Percentiles rank a stretch among this genome's conserved stretches.
These are phyloP conservation scores for Fibroporia radiculosa DNA, from an alignment of 768 basidiomycete genomes.

Conservation along the genomic window DNA sequence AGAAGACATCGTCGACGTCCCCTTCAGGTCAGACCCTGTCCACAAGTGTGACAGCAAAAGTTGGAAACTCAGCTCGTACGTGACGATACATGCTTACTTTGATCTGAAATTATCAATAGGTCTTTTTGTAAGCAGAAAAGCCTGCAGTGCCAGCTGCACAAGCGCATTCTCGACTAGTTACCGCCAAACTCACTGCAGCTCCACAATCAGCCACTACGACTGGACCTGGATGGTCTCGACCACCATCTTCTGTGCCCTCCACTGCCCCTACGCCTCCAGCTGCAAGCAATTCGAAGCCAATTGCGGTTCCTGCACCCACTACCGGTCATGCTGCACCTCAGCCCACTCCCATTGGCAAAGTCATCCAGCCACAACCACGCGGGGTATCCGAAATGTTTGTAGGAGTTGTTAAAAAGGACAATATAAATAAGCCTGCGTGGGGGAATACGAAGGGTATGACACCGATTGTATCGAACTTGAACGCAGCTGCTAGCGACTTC, in stretches of 20 bases:
- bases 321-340: constrained; percentile 30
- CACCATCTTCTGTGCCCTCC: constrained; percentile 65
- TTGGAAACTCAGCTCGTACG: constrained; percentile 48
- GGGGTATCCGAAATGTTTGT: constrained; percentile 24
- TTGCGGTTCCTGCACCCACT: constrained; percentile 22
- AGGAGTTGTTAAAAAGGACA: constrained; percentile 19
- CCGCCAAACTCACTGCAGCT: constrained; percentile 75
- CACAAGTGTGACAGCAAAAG: constrained; percentile 37
- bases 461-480: constrained; percentile 27
- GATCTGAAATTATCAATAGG: background rate
- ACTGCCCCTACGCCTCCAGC: constrained; percentile 37
- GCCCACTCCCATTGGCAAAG: constrained; percentile 51
- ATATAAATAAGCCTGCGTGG: constrained; percentile 58
- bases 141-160: constrained; percentile 44
- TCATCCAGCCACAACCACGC: constrained; percentile 62
- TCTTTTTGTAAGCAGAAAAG: constrained; percentile 35
- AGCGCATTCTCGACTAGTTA: constrained; percentile 76
- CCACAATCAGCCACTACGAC: constrained; percentile 49
- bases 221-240: constrained; percentile 71
- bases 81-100: constrained; percentile 6
- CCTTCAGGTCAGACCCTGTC: constrained; percentile 37
- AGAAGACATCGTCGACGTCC: constrained; percentile 70
- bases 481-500: constrained; percentile 61
- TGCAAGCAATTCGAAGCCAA: constrained; percentile 33
- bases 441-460: constrained; percentile 43